Conservation (phyloP, 495 filamentous ascomycete genomes). For the Aspergillus haitiensis region DNA sequence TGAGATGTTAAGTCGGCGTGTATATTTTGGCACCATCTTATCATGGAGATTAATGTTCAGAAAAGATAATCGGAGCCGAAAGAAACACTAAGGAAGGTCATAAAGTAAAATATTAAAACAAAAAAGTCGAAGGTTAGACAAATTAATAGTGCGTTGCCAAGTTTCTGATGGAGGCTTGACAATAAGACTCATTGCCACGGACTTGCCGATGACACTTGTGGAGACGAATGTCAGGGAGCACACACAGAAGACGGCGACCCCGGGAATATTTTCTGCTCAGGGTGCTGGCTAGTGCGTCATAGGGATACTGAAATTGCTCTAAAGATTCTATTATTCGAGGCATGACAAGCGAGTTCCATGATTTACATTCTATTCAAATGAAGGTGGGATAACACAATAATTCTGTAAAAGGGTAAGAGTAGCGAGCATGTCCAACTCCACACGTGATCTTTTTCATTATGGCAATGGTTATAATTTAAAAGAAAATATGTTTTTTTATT, state of each 20-base stretch:
- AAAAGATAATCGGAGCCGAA: constrained; percentile 17
- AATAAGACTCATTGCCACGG: constrained; percentile 22
- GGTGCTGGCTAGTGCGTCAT: constrained; percentile 6
- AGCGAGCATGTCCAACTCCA: constrained; percentile 11
- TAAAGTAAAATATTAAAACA: background rate
- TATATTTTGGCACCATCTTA: constrained; percentile 28
- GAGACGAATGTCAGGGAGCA: constrained; percentile 24
- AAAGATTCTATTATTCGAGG: constrained; percentile 5
- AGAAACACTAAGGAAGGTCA: background rate
- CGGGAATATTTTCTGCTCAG: constrained; percentile 13
- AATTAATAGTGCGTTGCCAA: constrained; percentile 23
- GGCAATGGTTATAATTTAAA: background rate
- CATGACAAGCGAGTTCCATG: constrained; percentile 14
- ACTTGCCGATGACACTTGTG: constrained; percentile 32
- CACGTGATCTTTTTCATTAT: constrained; percentile 1
- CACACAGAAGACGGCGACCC: constrained; percentile 23
- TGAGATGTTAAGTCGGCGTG: background rate
- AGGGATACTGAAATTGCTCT: background rate
- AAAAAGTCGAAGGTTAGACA: constrained; percentile 13
- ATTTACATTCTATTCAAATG: constrained; percentile 8
- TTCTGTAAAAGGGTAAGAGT: constrained; percentile 18
- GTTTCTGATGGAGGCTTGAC: constrained; percentile 20
- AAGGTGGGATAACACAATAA: background rate
- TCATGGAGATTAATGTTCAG: constrained; percentile 18
- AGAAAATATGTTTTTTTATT: background rate